Base-by-base conservation (phyloP, 441 rosid species). In the Syzygium syzygioides region DNA sequence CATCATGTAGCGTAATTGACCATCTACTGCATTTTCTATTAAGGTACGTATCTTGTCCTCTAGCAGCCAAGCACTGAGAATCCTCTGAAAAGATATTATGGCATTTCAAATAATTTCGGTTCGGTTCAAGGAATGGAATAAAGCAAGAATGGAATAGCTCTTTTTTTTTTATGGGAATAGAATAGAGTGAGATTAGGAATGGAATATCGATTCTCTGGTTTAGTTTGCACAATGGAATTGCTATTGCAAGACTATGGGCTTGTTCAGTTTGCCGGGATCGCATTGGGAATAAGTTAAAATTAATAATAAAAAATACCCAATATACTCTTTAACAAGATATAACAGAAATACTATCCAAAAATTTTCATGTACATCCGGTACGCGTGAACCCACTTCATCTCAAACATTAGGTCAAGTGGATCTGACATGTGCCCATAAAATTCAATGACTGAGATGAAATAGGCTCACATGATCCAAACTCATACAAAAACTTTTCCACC, bases 391-490 rank as follows among this genome's bases (percentile, higher is more conserved):
- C n/a, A 13, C 52, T 76, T 23, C 52, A 76, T 41, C n/a, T 76
- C 83, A 41, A 76, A 25, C 5, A 23, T 41, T 6, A 13, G 14
- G 13, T 71, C 50, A 19, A 0, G 52, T 23, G 83, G 1, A 1
- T 23, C 0, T 0, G 2, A 41, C 18, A 41, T 37, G 2, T 3
- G 52, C 10, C 9, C 48, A 34, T 12, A 4, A 7, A 34, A 20
- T 71, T 37, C 28, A 23, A 76, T 6, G 4, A n/a, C 10, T 76
- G 25, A 23, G 52, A 23, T 41, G n/a, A n/a, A 76, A 23, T 14
- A 3, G 0, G 5, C 2, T 45, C 15, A 37, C 9, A 5, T 71
- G 50, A 6, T 76, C 5, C 9, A 13, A 14, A 12, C 37, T 52
- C 8, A 71, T 19, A 10, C 4, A 34, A 20, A 20, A 4, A 37